Base-by-base conservation (phyloP, 2,329 filamentous ascomycete species). In the Leptographium procerum region DNA sequence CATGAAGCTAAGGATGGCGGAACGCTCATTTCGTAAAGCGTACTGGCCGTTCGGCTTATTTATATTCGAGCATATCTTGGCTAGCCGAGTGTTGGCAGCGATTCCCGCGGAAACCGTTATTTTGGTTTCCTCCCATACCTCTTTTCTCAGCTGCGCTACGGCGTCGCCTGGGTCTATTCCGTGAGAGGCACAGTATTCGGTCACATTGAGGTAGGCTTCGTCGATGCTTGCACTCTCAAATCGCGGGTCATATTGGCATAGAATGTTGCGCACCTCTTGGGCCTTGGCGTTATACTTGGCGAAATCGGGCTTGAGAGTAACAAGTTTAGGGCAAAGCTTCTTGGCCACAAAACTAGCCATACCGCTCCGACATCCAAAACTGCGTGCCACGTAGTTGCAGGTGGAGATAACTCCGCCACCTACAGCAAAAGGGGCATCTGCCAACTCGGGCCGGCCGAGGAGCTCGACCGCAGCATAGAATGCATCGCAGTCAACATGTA, bases 31-130 rank as follows among this genome's bases (percentile, higher is more conserved):
- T 0, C 86, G 79, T 1, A 97, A 75, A 11, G 82, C 73, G 65
- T 87, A 97, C 68, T 97, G 94, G 0, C 94, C 94, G 65, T 99
- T 95, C 0, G 94, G 94, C 68, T 99, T 99, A 71, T 97, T 96
- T 70, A 87, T 83, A 68, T 99, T 96, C 22, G 90, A 95, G 65
- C 88, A 90, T 34, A 99, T 96, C 72, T 99, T 99, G 33, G 94
- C 92, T 16, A 99, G 77, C 68, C 91, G 92, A 0, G 91, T 86
- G 69, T 99, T 99, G 1, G 90, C 88, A 1, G 91, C 92, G 61
- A 99, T 96, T 0, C 94, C 94, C 0, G 92, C 94, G 19, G 91
- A 96, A 4, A 99, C 86, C 0, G 91, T 96, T 59, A 99, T 86
- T 45, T 86, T 84, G 0, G 90, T 87, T 66, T 82, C 84, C 61